Base-by-base conservation (phyloP, 331 rosid genomes). In the Rosa hybrid region DNA sequence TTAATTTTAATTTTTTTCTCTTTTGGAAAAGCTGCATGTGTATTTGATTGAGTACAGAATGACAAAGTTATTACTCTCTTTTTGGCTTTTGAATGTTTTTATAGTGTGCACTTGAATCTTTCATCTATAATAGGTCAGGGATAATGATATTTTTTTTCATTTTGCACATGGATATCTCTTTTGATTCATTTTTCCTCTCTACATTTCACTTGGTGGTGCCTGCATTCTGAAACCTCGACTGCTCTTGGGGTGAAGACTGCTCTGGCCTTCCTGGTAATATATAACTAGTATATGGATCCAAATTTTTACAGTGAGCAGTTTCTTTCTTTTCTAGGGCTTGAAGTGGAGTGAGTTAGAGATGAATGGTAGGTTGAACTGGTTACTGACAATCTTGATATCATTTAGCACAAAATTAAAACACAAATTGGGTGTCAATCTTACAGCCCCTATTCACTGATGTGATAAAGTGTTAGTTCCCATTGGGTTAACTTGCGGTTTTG, bases 1-100 rank as follows among this genome's bases (percentile, higher is more conserved):
- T 11, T 25, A 9, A 48, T 30, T 14, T 0, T 8, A 7, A 39
- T 20, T 34, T 16, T 42, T 49, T 8, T 45, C 7, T 39, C 4
- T 21, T 75, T 20, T 57, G 3, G 44, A 10, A 42, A 54, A 6
- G 27, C 27, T 42, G 25, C 57, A 13, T 59, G 42, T 6, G 44
- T 75, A 45, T 59, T 75, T 75, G 57, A 60, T 44, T 21, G 27
- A 75, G 41, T 76, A 41, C 59, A 59, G 57, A 59, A 59, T 38
- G 1, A 75, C 39, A 60, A 59, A 67, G 27, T 60, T 45, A 60
- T 76, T 4, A 23, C 71, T 14, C 54, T 75, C 1, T 44, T 75
- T 59, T 34, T 59, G 42, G 27, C 70, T 44, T 75, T 63, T 42
- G 68, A 41, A 41, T 7, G 25, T n/a, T 20, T 6, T 51, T 51